Evolutionary conservation across 768 basidiomycete species (phyloP), one percentile per base, ranked within the genome.

Genomic region (Sarcomyxa edulis): DNA sequence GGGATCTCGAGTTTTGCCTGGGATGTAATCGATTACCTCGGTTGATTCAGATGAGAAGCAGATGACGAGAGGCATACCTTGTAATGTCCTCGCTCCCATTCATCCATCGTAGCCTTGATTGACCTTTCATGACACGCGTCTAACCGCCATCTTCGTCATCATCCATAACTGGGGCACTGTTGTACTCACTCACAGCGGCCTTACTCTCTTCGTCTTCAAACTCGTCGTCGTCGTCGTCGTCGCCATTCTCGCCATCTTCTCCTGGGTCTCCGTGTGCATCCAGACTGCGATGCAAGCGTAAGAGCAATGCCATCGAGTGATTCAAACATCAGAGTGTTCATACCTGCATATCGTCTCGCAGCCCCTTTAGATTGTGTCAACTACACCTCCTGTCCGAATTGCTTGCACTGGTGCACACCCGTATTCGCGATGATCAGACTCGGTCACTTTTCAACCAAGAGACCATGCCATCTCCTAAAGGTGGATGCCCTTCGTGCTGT

Each of bases 181-280:
- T 82, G 54, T 96, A 98, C 66, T 96, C 95, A 46, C 65, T 68
- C 26, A 94, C 72, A 0, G 93, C 95, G 4, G 64, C 71, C 9
- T 59, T 59, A 37, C 79, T 74, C 58, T 95, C 90, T 24, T 76
- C 78, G 31, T 85, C 88, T 1, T 78, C 83, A 3, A 76, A 74
- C 2, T 72, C 64, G 26, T 74, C 69, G 18, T 65, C 68, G 36
- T 64, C 64, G 27, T 62, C 69, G 21, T 74, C 80, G 10, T 62
- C 67, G 7, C 72, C 72, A 22, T 73, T 77, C 54, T 76, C 76
- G n/a, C 62, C 72, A 6, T 61, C 63, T 16, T 59, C 63, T 10
- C 53, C 61, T n/a, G n/a, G 91, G 62, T 98, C 96, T 8, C 94
- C 93, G 56, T 99, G 96, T 11, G 95, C 96, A 98, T 98, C 96